Conservation (phyloP, 2,329 filamentous ascomycete species). For the Stemphylium vesicarium region DNA sequence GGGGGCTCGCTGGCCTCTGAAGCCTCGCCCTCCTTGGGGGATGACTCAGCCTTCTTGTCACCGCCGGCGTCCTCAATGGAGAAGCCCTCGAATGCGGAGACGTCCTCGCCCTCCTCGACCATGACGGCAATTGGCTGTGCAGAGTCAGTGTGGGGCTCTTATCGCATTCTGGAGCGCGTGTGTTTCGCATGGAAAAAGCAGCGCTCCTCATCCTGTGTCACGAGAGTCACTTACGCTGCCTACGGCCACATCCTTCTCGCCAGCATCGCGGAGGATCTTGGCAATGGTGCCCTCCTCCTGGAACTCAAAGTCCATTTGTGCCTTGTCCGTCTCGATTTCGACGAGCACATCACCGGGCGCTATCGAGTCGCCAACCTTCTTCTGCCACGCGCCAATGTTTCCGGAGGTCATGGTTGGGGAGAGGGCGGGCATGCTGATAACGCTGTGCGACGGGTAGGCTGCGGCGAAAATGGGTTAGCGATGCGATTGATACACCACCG, state of each 20-base stretch:
- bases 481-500: slow-evolving; percentile 11
- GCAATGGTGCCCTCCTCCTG: slow-evolving; percentile 97
- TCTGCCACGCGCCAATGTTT: slow-evolving; percentile 97
- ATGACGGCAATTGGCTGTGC: slow-evolving; percentile 90
- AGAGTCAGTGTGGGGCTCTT: slow-evolving; percentile 30
- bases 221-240: slow-evolving; percentile 72
- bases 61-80: slow-evolving; percentile 89
- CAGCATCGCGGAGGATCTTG: slow-evolving; percentile 90
- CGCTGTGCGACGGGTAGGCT: slow-evolving; percentile 93
- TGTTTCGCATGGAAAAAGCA: too few species aligned
- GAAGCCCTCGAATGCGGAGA: slow-evolving; percentile 88
- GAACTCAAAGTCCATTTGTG: slow-evolving; percentile 99
- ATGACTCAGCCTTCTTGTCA: slow-evolving; percentile 68
- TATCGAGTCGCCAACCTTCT: slow-evolving; percentile 89
- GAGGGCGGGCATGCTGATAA: slow-evolving; percentile 97
- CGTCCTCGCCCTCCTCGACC: slow-evolving; percentile 88
- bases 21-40: slow-evolving; percentile 68
- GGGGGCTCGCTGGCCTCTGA: slow-evolving; percentile 67
- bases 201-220: too few species aligned
- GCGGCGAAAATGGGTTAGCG: slow-evolving; percentile 48
- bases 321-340: slow-evolving; percentile 99
- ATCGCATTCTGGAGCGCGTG: neutral
- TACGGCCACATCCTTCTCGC: slow-evolving; percentile 91
- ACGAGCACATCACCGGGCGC: slow-evolving; percentile 92
- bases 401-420: slow-evolving; percentile 97